Evolutionary conservation across 306 rosid species (phyloP).

Genomic region (Purshia tridentata): DNA sequence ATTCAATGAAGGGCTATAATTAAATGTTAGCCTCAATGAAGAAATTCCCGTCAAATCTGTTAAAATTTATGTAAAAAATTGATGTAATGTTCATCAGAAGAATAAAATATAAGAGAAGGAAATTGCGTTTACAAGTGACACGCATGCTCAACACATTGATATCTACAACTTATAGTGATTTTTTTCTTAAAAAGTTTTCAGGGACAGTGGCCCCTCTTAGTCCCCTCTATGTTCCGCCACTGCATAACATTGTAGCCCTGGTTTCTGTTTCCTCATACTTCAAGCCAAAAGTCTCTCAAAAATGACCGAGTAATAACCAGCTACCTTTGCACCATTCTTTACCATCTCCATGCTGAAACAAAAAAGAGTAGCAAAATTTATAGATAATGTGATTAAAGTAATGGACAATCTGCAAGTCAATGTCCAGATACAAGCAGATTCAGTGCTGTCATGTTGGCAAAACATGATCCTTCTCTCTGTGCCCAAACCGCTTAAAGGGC

Average conservation of each 20-base stretch:
- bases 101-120: no score
- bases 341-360: not conserved
- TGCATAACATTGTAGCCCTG: not conserved
- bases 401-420: slow-evolving; percentile 2
- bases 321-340: not conserved
- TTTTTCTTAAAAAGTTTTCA: no score
- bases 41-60: no score
- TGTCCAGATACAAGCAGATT: not conserved
- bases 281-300: not conserved
- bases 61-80: no score
- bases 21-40: no score
- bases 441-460: not conserved
- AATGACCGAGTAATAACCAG: not conserved
- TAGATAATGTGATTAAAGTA: not conserved
- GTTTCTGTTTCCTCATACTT: not conserved
- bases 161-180: no score
- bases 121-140: no score
- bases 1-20: no score
- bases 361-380: not conserved
- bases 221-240: no score
- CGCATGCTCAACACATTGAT: no score
- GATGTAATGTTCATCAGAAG: no score
- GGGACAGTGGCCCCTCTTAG: no score
- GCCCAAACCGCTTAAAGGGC: not conserved
- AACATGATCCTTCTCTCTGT: not conserved